Base-by-base conservation (phyloP, 345 rosid species). In the Lepidium didymum region DNA sequence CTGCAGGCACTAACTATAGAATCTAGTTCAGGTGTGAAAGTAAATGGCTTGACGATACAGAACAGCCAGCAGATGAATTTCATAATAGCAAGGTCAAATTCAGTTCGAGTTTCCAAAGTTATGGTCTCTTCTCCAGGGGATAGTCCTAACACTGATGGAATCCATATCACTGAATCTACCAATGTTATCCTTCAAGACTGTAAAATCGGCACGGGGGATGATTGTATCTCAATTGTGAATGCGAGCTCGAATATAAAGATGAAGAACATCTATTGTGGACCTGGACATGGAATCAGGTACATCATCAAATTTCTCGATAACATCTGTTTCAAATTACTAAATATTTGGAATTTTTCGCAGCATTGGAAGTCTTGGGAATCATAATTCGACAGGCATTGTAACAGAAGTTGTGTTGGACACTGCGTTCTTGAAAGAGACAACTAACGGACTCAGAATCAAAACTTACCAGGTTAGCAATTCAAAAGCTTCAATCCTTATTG, bases 201-300 rank as follows among this genome's bases (percentile, higher is more conserved):
- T 86, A 91, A 91, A 84, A 91, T 95, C 35, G 91, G 96, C 84
- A 91, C 97, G 87, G 99, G 99, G 83, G 99, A 94, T 79, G 97
- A 90, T 57, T 94, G 99, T 78, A 59, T 95, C 68, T 95, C 99
- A 10, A 95, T 95, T 14, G 99, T 95, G 61, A 95, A 75, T 68
- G 98, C 83, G 1, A 87, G 98, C 81, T 87, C 96, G 10, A 72
- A 46, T 56, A 82, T 95, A 72, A 91, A 86, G 81, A 91, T 95
- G 96, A 87, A 91, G 93, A 78, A 83, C 34, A 78, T 91, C 46
- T 91, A 74, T 59, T 91, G 98, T 74, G 99, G 99, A 65, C 99
- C 97, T 29, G 98, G 99, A 49, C 99, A 95, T 80, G 99, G 98
- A 59, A 77, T 94, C 80, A 94, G 96, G 99, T 91, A 76, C 42